Base-by-base conservation (phyloP, 1,284 basidiomycete genomes). In the Ceratobasidium papillatum region DNA sequence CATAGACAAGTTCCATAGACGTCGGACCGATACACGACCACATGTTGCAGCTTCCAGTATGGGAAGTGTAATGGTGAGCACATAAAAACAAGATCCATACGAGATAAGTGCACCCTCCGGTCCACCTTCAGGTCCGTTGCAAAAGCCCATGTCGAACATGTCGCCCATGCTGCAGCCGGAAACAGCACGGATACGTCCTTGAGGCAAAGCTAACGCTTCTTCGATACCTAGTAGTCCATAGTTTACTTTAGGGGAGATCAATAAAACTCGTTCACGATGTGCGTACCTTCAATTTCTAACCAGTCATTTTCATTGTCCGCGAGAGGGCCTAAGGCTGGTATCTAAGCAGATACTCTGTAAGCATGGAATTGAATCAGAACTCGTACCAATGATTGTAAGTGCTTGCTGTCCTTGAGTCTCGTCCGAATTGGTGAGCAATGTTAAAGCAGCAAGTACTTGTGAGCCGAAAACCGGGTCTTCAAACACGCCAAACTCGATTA, bases 11-110 rank as follows among this genome's bases (percentile, higher is more conserved):
- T 58, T 27, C 71, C 71, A 73, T 19, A 73, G 14, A 11, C 71
- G 32, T n/a, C 47, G 71, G 32, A 36, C 11, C 2, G 47, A 61
- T 25, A 73, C 71, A 22, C 59, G 71, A 7, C 71, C 59, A 14
- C 17, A 45, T 8, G 59, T 73, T 11, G 71, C 71, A 52, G 58
- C 71, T 14, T 62, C 71, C 27, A 73, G 47, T 30, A 73, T 73
- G 30, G 71, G 58, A n/a, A 63, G 71, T 25, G 49, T 49, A 27
- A 38, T n/a, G n/a, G 58, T 63, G 3, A 51, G 30, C 3, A 73
- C 71, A 45, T 36, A 62, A 62, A 73, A 51, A 22, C 54, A 73
- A 19, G 41, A 49, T 9, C 59, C 71, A 36, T 34, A 73, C 3
- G 71, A 73, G 17, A 73, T 34, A 14, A 73, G 71, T 22, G 59